Evolutionary conservation across 441 rosid species (phyloP).

Genomic region (Flueggea neowawraea): DNA sequence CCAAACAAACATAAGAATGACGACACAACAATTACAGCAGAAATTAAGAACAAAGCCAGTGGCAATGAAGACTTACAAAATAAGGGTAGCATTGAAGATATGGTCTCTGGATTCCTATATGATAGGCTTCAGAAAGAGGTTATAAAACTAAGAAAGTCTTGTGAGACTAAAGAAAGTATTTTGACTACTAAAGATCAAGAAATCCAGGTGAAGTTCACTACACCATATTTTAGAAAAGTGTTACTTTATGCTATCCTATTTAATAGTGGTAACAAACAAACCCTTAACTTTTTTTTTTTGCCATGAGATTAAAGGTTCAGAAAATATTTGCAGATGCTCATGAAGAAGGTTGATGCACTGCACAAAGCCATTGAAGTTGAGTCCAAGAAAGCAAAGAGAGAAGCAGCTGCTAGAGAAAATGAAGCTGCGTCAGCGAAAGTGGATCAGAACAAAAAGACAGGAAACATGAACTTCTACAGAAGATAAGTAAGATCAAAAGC

Average conservation of each 20-base stretch:
- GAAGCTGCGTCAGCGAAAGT: constrained; percentile 36
- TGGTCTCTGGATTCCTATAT: constrained; percentile 82
- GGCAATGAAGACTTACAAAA: constrained; percentile 22
- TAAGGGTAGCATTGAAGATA: constrained; percentile 38
- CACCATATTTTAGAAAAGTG: too few species aligned
- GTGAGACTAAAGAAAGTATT: constrained; percentile 55
- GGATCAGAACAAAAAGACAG: constrained; percentile 36
- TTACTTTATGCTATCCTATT: too few species aligned
- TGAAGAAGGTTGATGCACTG: constrained; percentile 74
- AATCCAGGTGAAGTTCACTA: constrained; percentile 55
- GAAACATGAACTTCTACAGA: constrained; percentile 33
- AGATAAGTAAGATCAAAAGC: constrained; percentile 29
- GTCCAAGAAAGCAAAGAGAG: constrained; percentile 75
- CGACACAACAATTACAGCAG: constrained; percentile 15
- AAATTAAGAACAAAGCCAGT: constrained; percentile 18
- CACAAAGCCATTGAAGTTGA: constrained; percentile 76
- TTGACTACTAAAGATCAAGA: constrained; percentile 69
- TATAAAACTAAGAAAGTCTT: constrained; percentile 52
- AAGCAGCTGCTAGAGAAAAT: constrained; percentile 62
- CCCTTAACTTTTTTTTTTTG: background rate
- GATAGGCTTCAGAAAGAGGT: constrained; percentile 91
- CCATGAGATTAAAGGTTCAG: background rate
- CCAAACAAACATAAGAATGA: constrained; percentile 24
- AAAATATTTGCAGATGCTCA: constrained; percentile 44
- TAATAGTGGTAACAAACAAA: too few species aligned